phyloP scores from a whole-genome alignment of 2,329 filamentous ascomycete genomes.

The Aspergillus intermedius region DNA sequence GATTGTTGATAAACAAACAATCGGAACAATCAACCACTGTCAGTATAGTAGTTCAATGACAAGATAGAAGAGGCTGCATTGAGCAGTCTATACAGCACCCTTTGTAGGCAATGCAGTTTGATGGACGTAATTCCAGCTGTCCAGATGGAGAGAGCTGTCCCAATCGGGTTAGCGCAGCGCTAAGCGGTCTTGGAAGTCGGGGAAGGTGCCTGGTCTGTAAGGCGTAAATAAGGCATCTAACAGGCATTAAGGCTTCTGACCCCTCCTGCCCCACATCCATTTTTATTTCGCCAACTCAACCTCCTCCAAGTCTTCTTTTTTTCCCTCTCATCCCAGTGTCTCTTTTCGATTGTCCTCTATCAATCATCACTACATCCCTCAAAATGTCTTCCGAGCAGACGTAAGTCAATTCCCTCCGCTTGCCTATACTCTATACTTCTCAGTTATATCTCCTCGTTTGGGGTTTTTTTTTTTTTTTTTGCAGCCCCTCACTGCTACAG shows the following conservation, averaged over 20 bases:
- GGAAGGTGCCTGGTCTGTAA: neutral
- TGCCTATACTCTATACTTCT: conserved; percentile 4
- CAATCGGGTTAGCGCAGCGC: neutral
- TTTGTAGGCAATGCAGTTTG: conserved; percentile 1
- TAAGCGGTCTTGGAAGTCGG: neutral
- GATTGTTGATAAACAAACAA: conserved; percentile 15
- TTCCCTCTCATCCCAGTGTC: conserved; percentile 14
- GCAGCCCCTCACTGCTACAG: conserved; percentile 15
- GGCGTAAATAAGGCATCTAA: neutral
- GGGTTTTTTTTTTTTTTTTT: conserved; percentile 4
- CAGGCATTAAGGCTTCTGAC: conserved; percentile 2
- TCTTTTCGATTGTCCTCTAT: conserved; percentile 16
- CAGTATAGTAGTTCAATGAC: conserved; percentile 6
- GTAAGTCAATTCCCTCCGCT: conserved; percentile 49
- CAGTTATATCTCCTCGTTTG: conserved; percentile 6
- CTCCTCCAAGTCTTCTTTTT: conserved; percentile 13
- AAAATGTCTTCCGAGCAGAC: conserved; percentile 80
- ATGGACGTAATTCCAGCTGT: conserved; percentile 9
- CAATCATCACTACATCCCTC: conserved; percentile 28
- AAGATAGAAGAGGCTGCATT: neutral
- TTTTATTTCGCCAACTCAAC: conserved; percentile 21
- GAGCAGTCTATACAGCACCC: no score
- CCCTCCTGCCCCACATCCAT: conserved; percentile 18
- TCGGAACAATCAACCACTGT: conserved; percentile 31
- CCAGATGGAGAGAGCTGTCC: conserved; percentile 3